A percentile compares a stretch with the other conserved stretches of the same genome.
Evolutionary conservation across 768 basidiomycete species (phyloP).

Genomic region (Mycena galopus): DNA sequence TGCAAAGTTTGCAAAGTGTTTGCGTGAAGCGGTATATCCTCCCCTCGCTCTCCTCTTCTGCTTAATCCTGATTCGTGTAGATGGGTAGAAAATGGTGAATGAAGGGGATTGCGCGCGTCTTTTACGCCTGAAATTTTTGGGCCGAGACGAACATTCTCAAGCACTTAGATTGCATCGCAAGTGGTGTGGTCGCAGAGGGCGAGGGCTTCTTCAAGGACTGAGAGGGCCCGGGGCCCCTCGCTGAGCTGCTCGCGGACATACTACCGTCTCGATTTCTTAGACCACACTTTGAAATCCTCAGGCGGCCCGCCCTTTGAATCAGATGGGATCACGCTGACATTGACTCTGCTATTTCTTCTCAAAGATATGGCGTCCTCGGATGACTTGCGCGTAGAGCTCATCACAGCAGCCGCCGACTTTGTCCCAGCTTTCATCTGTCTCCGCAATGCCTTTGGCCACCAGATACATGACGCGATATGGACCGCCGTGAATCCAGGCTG

Average conservation of each 20-base stretch:
- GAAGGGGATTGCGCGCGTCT: neutral
- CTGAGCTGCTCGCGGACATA: no score
- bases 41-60: neutral
- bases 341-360: no score
- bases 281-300: no score
- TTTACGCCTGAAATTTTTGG: neutral
- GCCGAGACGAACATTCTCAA: neutral
- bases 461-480: neutral
- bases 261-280: no score
- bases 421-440: neutral
- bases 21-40: constrained; percentile 78
- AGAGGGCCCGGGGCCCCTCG: no score
- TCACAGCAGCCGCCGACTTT: neutral
- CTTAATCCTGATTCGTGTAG: constrained; percentile 43
- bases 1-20: constrained; percentile 83
- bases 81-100: constrained; percentile 69
- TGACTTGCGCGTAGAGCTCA: neutral
- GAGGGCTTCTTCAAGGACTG: no score
- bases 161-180: neutral
- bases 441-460: neutral
- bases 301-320: neutral
- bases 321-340: no score
- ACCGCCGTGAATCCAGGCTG: neutral
- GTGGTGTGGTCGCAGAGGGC: no score
- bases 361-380: neutral